Base-by-base conservation (phyloP, 768 basidiomycete genomes). In the Filobasidium floriforme region DNA sequence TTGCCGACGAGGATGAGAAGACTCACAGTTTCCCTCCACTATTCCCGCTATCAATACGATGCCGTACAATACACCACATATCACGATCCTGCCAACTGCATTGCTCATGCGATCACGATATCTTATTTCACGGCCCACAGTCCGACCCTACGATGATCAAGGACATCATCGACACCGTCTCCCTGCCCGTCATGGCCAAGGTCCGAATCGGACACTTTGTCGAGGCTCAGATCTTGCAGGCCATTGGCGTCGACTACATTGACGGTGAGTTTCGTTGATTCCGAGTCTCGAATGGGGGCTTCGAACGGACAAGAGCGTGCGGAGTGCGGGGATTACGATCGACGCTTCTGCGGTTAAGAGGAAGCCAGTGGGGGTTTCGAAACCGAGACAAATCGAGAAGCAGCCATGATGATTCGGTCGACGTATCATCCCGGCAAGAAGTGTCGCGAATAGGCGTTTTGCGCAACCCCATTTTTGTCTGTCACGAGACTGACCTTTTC, bases 161-260 rank as follows among this genome's bases (percentile, higher is more conserved):
- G 78, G 84, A 89, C 75, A 98, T 98, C 78, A 88, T 90, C 69
- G 88, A 86, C 67, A 88, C 94, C 24, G 94, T 97, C 59, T 93
- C 92, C 26, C 93, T 97, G 72, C 93, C 92, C 10, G 92, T 97
- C 77, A 97, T 97, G 81, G 82, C 82, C 60, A 82, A 93, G 79
- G 90, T 88, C 68, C 87, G 96, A 69, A 97, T 99, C 77, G 96
- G 96, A 0, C 96, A 99, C 80, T 89, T 94, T 19, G 92, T 94
- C 65, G 96, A 99, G 81, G 92, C 93, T 6, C 92, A 97, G 89
- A 94, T 99, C 73, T 80, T 98, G 28, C 92, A 98, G 83, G 85
- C 86, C 24, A 83, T 97, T 73, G 93, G 94, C 1, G 88, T 96
- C 40, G 96, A 99, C 81, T 99, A 97, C 79, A 79, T 80, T 63